A percentile compares a stretch with the other conserved stretches of the same genome.
Evolutionary conservation across 2,329 filamentous ascomycete species (phyloP).

Genomic region (Trichoderma semiorbis): DNA sequence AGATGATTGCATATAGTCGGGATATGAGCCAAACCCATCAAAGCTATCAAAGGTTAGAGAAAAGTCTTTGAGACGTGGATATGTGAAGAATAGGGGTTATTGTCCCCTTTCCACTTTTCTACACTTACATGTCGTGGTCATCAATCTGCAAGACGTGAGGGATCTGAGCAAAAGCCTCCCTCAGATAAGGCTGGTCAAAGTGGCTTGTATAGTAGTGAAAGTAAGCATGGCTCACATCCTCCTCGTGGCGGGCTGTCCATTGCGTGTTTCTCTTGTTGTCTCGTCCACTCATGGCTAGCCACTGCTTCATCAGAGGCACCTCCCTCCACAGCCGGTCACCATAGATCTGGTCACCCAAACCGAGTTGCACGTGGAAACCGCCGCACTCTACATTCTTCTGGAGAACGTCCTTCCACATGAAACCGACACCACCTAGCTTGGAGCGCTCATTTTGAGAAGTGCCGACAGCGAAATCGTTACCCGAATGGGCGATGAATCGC

Average conservation of each 20-base stretch:
- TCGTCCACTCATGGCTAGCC: slow-evolving; percentile 88
- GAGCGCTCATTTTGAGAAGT: slow-evolving; percentile 83
- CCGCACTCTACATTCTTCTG: slow-evolving; percentile 96
- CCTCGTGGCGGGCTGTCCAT: slow-evolving; percentile 93
- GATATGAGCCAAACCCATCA: slow-evolving; percentile 95
- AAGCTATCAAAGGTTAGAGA: slow-evolving; percentile 57
- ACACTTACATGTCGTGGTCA: slow-evolving; percentile 92
- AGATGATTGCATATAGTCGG: slow-evolving; percentile 96
- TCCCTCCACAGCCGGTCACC: slow-evolving; percentile 96
- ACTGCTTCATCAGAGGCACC: slow-evolving; percentile 88
- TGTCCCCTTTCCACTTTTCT: neutral
- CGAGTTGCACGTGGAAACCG: slow-evolving; percentile 91
- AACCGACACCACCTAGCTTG: slow-evolving; percentile 81
- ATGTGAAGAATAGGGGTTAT: neutral
- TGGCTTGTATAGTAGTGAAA: slow-evolving; percentile 99
- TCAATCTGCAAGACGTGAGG: slow-evolving; percentile 90
- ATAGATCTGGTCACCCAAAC: slow-evolving; percentile 91
- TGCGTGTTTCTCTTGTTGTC: slow-evolving; percentile 85
- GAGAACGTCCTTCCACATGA: slow-evolving; percentile 99
- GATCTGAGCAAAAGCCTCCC: slow-evolving; percentile 96
- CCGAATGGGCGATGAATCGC: slow-evolving; percentile 94
- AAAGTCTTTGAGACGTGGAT: neutral
- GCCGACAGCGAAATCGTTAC: slow-evolving; percentile 89
- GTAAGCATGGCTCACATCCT: slow-evolving; percentile 93
- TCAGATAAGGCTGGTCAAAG: slow-evolving; percentile 91